Percentiles rank a stretch among this genome's conserved stretches.
Evolutionary conservation across 2,329 filamentous ascomycete species (phyloP).

Genomic region (Fusarium multiceps): DNA sequence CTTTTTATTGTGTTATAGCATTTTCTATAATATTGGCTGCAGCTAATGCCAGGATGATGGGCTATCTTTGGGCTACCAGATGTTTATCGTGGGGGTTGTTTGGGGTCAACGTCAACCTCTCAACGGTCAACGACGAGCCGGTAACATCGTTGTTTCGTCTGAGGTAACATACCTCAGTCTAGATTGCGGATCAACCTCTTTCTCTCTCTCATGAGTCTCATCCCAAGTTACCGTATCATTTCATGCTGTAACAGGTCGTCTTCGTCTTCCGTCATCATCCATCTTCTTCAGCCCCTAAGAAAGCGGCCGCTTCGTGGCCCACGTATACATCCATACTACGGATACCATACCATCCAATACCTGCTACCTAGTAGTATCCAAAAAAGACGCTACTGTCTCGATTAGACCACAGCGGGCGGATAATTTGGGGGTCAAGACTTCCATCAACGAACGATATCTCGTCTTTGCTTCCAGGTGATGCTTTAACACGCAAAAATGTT

Average conservation of each 20-base stretch:
- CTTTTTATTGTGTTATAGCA: neutral
- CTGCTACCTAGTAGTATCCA: neutral
- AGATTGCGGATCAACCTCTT: conserved; percentile 2
- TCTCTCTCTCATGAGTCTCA: neutral
- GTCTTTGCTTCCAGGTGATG: conserved; percentile 12
- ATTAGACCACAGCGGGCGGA: conserved; percentile 32
- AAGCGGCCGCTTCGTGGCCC: neutral
- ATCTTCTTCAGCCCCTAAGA: neutral
- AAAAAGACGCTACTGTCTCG: neutral
- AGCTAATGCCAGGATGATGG: conserved; percentile 19
- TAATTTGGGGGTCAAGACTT: conserved; percentile 31
- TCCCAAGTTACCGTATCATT: neutral
- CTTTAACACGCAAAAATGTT: conserved; percentile 6
- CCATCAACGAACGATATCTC: conserved; percentile 27
- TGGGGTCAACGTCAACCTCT: conserved; percentile 18
- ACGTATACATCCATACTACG: neutral
- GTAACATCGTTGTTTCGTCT: conserved; percentile 19
- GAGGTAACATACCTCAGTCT: conserved; percentile 12
- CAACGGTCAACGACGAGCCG: conserved; percentile 1
- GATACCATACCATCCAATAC: neutral
- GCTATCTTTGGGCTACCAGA: conserved; percentile 10
- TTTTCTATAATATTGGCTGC: conserved; percentile 10
- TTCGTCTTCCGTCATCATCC: neutral
- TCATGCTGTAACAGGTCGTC: conserved; percentile 9
- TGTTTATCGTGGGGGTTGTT: conserved; percentile 36